Percentiles rank a stretch among this genome's conserved stretches.
phyloP scores from a whole-genome alignment of 352 stramenopile genomes.

The Phytophthora sojae region DNA sequence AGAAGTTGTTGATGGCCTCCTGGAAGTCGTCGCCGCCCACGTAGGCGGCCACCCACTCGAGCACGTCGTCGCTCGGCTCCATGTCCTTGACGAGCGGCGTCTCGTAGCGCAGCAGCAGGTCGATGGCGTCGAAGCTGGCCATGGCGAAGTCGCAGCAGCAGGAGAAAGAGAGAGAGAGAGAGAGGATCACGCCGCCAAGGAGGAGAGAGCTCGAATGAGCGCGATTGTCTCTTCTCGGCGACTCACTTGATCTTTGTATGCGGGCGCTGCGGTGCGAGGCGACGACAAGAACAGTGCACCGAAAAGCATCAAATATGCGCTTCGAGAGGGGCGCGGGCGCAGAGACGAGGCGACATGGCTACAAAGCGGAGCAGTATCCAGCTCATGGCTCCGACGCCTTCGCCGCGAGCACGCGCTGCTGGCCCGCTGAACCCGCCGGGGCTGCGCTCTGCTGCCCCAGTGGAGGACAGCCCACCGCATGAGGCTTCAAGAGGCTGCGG shows the following conservation, averaged over 20 bases:
- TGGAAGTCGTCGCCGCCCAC: slow-evolving; percentile 80
- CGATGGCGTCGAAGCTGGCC: slow-evolving; percentile 80
- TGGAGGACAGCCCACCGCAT: neutral
- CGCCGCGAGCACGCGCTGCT: too few species aligned
- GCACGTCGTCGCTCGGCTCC: slow-evolving; percentile 79
- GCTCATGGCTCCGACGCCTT: too few species aligned
- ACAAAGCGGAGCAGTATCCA: neutral
- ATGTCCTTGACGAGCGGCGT: slow-evolving; percentile 86
- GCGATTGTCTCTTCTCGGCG: slow-evolving; percentile 32
- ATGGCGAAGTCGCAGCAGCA: slow-evolving; percentile 14
- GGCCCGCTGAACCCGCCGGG: too few species aligned
- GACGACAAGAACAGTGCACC: slow-evolving; percentile 25
- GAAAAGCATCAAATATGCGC: slow-evolving; percentile 8
- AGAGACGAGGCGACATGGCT: slow-evolving; percentile 15
- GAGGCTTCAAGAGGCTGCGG: neutral
- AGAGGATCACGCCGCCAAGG: neutral
- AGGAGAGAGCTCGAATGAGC: slow-evolving; percentile 22
- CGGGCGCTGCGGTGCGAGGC: slow-evolving; percentile 17
- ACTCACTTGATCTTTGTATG: slow-evolving; percentile 25
- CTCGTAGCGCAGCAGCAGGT: slow-evolving; percentile 81
- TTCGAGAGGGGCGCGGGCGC: neutral
- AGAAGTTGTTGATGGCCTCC: slow-evolving; percentile 69
- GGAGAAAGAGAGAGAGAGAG: neutral
- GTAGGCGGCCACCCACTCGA: slow-evolving; percentile 82
- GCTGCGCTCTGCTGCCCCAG: neutral